These are phyloP conservation scores for Collybia nuda DNA, from an alignment of 768 basidiomycete species.

Conservation along the genomic window DNA sequence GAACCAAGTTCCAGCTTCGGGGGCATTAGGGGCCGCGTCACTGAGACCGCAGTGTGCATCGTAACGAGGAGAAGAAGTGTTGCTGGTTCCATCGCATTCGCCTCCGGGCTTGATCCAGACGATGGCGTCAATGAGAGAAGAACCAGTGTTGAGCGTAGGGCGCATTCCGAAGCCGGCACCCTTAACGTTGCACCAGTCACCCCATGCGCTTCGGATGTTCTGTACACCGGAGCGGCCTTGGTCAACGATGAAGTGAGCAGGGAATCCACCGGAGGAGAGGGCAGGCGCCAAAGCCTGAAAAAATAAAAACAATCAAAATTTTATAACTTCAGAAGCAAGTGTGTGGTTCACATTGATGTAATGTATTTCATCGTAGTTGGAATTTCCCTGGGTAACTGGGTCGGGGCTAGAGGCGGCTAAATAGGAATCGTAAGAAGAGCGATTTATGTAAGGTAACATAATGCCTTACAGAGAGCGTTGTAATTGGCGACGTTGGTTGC, in stretches of 20 bases:
- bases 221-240: slow-evolving; percentile 65
- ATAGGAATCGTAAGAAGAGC: slow-evolving; percentile 29
- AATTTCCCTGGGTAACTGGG: slow-evolving; percentile 58
- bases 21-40: slow-evolving; percentile 54
- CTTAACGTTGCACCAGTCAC: slow-evolving; percentile 71
- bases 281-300: slow-evolving; percentile 47
- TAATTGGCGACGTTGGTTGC: slow-evolving; percentile 59
- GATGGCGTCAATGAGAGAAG: slow-evolving; percentile 54
- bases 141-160: slow-evolving; percentile 56
- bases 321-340: background rate
- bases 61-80: slow-evolving; percentile 52
- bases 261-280: slow-evolving; percentile 45
- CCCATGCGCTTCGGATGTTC: slow-evolving; percentile 60
- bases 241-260: slow-evolving; percentile 65
- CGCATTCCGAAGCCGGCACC: slow-evolving; percentile 62
- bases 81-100: slow-evolving; percentile 62
- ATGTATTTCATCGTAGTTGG: slow-evolving; percentile 61
- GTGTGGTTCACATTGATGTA: slow-evolving; percentile 47
- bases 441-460: background rate
- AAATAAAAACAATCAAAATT: background rate
- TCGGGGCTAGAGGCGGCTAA: slow-evolving; percentile 50
- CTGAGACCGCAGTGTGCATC: slow-evolving; percentile 52
- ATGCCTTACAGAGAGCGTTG: slow-evolving; percentile 34
- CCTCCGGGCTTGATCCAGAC: slow-evolving; percentile 73
- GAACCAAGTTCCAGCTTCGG: slow-evolving; percentile 69